phyloP scores from a whole-genome alignment of 2,329 filamentous ascomycete genomes.

The Ambrosiella beaveri region DNA sequence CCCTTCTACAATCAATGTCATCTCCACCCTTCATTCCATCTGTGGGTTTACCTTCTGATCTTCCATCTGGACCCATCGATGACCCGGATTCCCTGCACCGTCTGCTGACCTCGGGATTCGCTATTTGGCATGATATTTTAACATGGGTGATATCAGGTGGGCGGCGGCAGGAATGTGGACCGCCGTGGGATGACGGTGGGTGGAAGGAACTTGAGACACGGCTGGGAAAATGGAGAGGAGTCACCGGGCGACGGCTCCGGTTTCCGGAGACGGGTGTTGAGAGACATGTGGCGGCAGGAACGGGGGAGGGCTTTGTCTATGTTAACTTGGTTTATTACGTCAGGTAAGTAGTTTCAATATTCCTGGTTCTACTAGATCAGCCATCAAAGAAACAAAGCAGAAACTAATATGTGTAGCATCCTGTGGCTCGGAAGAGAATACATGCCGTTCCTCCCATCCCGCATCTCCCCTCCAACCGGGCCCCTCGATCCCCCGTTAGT shows the following conservation, averaged over 20 bases:
- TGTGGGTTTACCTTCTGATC: too few relatives aligned
- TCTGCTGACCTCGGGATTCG: conserved; percentile 24
- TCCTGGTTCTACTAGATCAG: not conserved
- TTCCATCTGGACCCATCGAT: conserved; percentile 13
- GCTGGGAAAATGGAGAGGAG: conserved; percentile 21
- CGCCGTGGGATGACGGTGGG: conserved; percentile 21
- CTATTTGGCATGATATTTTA: conserved; percentile 26
- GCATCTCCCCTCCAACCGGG: conserved; percentile 20
- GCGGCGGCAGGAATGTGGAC: conserved; percentile 23
- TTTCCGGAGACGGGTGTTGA: conserved; percentile 23
- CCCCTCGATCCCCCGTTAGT: conserved; percentile 25
- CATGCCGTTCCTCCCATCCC: conserved; percentile 25
- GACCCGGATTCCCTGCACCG: conserved; percentile 17
- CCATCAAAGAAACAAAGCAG: not conserved
- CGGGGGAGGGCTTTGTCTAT: conserved; percentile 26
- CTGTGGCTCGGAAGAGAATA: conserved; percentile 28
- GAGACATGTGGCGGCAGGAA: conserved; percentile 23
- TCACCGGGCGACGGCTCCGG: conserved; percentile 21
- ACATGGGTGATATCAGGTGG: conserved; percentile 27
- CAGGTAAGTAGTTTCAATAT: conserved; percentile 18
- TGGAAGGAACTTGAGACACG: conserved; percentile 20
- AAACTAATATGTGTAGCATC: conserved; percentile 17
- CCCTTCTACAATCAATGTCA: conserved; percentile 5
- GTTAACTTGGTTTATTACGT: conserved; percentile 28
- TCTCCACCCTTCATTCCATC: too few relatives aligned